Percentiles rank a stretch among this genome's conserved stretches.
These are phyloP conservation scores for Nakataea oryzae DNA, from an alignment of 2,329 filamentous ascomycete genomes.

Conservation along the genomic window DNA sequence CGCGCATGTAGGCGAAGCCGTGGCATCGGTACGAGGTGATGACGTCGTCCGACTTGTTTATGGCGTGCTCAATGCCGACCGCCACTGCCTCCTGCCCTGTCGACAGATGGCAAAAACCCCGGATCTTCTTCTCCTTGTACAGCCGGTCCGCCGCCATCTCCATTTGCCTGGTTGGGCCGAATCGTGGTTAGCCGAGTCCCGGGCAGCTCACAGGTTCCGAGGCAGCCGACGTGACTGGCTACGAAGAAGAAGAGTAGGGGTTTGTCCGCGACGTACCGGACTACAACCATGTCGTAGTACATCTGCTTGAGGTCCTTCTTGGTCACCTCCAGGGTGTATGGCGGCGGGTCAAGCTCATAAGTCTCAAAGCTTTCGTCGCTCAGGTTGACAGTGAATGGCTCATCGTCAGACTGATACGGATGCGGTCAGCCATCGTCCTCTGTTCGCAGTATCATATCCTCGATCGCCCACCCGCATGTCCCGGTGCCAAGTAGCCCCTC, in stretches of 20 bases:
- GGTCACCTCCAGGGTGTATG: constrained; percentile 85
- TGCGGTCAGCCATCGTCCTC: constrained; percentile 6
- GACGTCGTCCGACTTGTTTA: constrained; percentile 82
- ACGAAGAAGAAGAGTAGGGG: background rate
- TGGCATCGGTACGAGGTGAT: constrained; percentile 99
- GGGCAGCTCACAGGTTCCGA: background rate
- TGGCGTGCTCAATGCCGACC: constrained; percentile 91
- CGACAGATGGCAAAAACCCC: constrained; percentile 98
- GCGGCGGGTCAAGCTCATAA: constrained; percentile 93
- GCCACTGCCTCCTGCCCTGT: constrained; percentile 97
- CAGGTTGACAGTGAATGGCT: constrained; percentile 83
- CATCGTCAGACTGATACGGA: constrained; percentile 67
- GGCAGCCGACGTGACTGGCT: background rate
- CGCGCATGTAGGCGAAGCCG: constrained; percentile 95
- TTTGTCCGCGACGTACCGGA: constrained; percentile 54
- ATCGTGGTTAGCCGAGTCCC: background rate
- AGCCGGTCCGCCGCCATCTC: constrained; percentile 98
- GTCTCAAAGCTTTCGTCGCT: constrained; percentile 99
- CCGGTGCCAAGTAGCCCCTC: background rate
- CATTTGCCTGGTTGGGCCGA: constrained; percentile 63
- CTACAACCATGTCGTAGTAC: constrained; percentile 95
- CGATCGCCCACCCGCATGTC: too few relatives aligned
- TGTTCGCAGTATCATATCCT: background rate
- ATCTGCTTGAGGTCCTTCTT: constrained; percentile 99
- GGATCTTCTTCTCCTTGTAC: constrained; percentile 99